Conservation (phyloP, 2,329 filamentous ascomycete genomes). For the Colletotrichum euphorbiae region DNA sequence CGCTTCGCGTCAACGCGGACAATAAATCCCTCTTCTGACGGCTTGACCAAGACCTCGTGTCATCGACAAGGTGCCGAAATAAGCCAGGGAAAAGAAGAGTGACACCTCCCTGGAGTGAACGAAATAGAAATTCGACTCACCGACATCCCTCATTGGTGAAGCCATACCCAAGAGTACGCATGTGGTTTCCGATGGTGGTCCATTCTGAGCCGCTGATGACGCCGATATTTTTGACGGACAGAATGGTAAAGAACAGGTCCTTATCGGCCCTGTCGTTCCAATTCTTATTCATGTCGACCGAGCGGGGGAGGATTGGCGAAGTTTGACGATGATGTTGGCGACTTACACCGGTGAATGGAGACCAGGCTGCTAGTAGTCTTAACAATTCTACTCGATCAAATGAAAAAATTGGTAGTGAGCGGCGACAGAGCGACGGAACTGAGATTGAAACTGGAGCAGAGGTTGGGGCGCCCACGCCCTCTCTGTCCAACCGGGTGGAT, state of each 20-base stretch:
- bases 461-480: conserved; percentile 12
- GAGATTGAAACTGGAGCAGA: conserved; percentile 37
- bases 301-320: conserved; percentile 34
- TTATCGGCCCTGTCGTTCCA: conserved; percentile 72
- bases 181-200: conserved; percentile 70
- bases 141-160: conserved; percentile 74
- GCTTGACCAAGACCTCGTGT: not conserved
- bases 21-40: conserved; percentile 1
- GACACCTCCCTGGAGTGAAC: not conserved
- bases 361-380: conserved; percentile 49
- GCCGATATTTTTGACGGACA: conserved; percentile 72
- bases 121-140: conserved; percentile 55
- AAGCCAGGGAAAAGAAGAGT: not conserved
- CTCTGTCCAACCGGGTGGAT: not conserved
- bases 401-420: conserved; percentile 57
- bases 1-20: not conserved
- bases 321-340: conserved; percentile 27
- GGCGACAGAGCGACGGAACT: conserved; percentile 43
- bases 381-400: conserved; percentile 49
- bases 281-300: conserved; percentile 66
- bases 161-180: conserved; percentile 69
- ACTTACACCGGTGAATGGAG: conserved; percentile 30
- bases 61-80: not conserved
- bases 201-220: conserved; percentile 73
- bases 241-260: conserved; percentile 72